Conservation (phyloP, 139 green algal species). For the Closterium sp. region DNA sequence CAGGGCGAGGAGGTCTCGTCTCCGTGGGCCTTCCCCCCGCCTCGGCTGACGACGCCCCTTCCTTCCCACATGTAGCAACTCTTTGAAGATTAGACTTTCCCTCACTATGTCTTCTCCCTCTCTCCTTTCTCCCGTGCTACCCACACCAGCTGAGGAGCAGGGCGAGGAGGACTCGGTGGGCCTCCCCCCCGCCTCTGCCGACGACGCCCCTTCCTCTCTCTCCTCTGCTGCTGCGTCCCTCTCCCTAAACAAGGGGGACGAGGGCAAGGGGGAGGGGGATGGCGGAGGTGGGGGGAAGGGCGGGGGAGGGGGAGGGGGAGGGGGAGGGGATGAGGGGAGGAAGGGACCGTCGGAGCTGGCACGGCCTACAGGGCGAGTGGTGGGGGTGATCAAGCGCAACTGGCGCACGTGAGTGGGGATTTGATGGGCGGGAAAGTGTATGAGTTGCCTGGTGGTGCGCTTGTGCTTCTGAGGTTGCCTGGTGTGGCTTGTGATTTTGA, state of each 20-base stretch:
- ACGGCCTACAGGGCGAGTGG: slow-evolving; percentile 45
- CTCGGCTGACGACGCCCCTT: slow-evolving; percentile 1
- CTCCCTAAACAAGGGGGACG: background rate
- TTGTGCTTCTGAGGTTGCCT: background rate
- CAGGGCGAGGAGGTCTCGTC: slow-evolving; percentile 19
- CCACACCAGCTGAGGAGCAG: too few relatives aligned
- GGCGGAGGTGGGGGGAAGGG: slow-evolving; percentile 44
- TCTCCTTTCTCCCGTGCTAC: background rate
- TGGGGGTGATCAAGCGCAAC: slow-evolving; percentile 56
- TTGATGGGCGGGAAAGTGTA: background rate
- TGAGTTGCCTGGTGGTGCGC: background rate
- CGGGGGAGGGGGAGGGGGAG: background rate
- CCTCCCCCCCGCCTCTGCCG: slow-evolving; percentile 30
- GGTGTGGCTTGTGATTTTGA: too few relatives aligned
- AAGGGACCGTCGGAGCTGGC: background rate
- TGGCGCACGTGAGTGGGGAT: slow-evolving; percentile 49
- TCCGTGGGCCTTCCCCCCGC: slow-evolving; percentile 32
- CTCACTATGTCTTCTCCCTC: background rate
- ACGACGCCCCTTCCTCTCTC: background rate
- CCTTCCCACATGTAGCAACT: too few relatives aligned
- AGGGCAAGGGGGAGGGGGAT: slow-evolving; percentile 16
- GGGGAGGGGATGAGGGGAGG: background rate
- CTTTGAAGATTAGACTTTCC: too few relatives aligned
- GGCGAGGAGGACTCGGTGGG: slow-evolving; percentile 21
- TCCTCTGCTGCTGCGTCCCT: background rate